Percentiles rank a stretch among this genome's conserved stretches.
These are phyloP conservation scores for Achaetomiella virescens DNA, from an alignment of 495 filamentous ascomycete species.

Conservation along the genomic window DNA sequence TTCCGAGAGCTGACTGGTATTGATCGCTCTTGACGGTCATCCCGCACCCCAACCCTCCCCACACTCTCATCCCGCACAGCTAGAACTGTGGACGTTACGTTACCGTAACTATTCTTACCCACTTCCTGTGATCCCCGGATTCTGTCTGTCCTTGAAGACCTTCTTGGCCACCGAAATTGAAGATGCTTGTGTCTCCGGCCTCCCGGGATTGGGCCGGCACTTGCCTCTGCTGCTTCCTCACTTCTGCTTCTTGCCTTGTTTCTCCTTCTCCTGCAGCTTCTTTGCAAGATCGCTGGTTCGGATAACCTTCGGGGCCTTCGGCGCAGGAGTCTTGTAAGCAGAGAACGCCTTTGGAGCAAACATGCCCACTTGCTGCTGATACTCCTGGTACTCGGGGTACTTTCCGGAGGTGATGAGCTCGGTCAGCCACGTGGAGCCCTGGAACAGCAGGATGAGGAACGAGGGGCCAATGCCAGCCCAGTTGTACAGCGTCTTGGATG, in stretches of 20 bases:
- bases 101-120: background rate
- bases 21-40: background rate
- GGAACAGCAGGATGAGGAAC: conserved; percentile 72
- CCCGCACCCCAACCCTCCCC: background rate
- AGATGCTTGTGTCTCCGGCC: background rate
- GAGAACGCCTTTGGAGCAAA: conserved; percentile 61
- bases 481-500: conserved; percentile 61
- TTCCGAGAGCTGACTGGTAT: background rate
- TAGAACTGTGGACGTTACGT: too few relatives aligned
- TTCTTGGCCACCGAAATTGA: background rate
- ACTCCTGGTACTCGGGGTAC: conserved; percentile 82
- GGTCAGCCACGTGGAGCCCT: conserved; percentile 80
- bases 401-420: conserved; percentile 73
- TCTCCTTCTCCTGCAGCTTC: conserved; percentile 21
- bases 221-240: background rate
- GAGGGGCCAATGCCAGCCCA: conserved; percentile 73
- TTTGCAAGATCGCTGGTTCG: conserved; percentile 43
- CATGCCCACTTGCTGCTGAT: conserved; percentile 73
- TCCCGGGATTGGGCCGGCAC: background rate
- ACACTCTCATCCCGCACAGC: background rate
- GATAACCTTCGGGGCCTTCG: conserved; percentile 33
- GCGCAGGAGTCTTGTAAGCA: conserved; percentile 29
- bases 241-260: conserved; percentile 16
- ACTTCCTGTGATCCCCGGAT: background rate
- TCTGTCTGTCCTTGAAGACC: background rate